A percentile compares a stretch with the other conserved stretches of the same genome.
These are phyloP conservation scores for Galeopsis tetrahit DNA, from an alignment of 257 asterid species.

Conservation along the genomic window DNA sequence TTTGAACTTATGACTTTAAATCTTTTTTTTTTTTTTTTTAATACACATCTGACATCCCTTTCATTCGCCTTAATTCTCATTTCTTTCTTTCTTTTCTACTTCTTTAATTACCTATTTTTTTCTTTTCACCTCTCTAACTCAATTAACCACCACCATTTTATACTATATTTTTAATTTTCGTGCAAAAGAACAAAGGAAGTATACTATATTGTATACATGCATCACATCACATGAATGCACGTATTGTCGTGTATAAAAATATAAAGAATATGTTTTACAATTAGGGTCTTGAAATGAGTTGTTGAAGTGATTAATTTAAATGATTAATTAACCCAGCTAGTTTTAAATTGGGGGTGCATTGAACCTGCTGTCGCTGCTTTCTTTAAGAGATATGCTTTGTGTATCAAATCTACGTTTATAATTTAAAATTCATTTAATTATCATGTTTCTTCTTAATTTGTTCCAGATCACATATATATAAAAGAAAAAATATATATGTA, in stretches of 20 bases:
- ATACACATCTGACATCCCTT: no score
- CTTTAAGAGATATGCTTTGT: conserved; percentile 42
- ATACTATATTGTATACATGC: not conserved
- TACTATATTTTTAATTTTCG: no score
- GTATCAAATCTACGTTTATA: conserved; percentile 37
- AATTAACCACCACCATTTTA: no score
- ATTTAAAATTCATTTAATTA: conserved; percentile 19
- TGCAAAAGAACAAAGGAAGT: no score
- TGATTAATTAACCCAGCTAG: conserved; percentile 24
- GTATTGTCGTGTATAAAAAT: not conserved
- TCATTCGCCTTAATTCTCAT: no score
- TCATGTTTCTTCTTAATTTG: conserved; percentile 8
- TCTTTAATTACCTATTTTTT: no score
- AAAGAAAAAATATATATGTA: not conserved
- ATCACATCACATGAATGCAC: not conserved
- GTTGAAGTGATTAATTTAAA: conserved; percentile 26
- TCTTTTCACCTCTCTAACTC: no score
- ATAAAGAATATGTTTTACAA: not conserved
- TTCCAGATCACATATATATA: not conserved
- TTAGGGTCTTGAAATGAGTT: conserved; percentile 29
- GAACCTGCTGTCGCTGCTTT: conserved; percentile 44
- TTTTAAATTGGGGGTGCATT: conserved; percentile 33
- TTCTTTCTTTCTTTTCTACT: no score
- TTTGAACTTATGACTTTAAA: no score
- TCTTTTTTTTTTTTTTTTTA: no score